Conservation (phyloP, 345 rosid genomes). For the Ceriops decandra region DNA sequence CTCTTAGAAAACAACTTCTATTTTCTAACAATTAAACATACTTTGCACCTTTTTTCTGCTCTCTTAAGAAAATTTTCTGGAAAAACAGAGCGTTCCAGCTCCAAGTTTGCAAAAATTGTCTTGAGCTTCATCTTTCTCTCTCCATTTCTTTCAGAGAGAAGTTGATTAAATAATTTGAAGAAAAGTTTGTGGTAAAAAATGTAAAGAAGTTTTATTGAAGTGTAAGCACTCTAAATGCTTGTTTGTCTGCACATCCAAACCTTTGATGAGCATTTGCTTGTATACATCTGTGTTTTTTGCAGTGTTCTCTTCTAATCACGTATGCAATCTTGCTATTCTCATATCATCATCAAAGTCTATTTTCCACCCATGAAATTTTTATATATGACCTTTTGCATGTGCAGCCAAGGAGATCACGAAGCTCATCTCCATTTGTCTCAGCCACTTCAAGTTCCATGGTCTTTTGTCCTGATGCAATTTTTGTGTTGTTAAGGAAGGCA, state of each 20-base stretch:
- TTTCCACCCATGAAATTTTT: not conserved
- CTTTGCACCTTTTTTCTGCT: too few relatives aligned
- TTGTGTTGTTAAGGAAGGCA: slow-evolving; percentile 65
- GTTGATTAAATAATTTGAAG: too few relatives aligned
- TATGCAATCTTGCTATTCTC: not conserved
- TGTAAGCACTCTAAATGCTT: not conserved
- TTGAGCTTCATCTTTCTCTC: too few relatives aligned
- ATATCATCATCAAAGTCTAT: not conserved
- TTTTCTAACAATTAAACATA: too few relatives aligned
- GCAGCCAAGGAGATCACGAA: slow-evolving; percentile 69
- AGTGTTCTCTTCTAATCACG: not conserved
- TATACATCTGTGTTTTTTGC: not conserved
- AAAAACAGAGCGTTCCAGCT: too few relatives aligned
- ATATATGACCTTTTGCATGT: slow-evolving; percentile 16
- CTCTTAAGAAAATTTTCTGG: too few relatives aligned
- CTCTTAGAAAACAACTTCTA: too few relatives aligned
- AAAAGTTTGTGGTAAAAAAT: too few relatives aligned
- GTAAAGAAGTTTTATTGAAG: too few relatives aligned
- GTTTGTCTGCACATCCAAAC: not conserved
- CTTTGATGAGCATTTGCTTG: slow-evolving; percentile 2
- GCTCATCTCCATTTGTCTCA: slow-evolving; percentile 37
- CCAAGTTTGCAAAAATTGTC: too few relatives aligned
- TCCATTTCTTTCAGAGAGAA: too few relatives aligned
- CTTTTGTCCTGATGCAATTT: slow-evolving; percentile 59
- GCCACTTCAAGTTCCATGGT: slow-evolving; percentile 48